Evolutionary conservation across 352 stramenopile species (phyloP).

Genomic region (Phytophthora pinifolia): DNA sequence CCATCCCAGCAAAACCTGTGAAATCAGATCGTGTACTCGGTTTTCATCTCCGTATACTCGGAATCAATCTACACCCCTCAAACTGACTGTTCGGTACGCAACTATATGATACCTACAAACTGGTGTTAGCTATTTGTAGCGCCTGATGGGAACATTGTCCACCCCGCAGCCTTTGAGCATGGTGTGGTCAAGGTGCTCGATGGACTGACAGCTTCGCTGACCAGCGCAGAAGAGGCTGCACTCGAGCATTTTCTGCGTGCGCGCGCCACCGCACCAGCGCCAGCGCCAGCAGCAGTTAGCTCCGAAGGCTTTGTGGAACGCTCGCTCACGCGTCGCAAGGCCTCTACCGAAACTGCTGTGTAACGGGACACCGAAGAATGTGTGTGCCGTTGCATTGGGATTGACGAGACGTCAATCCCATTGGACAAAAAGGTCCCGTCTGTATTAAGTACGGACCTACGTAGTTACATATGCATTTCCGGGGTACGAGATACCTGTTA

Average conservation of each 20-base stretch:
- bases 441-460: too few relatives aligned
- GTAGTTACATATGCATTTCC: too few relatives aligned
- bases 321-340: background rate
- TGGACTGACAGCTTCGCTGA: background rate
- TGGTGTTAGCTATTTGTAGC: too few relatives aligned
- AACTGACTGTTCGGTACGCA: too few relatives aligned
- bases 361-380: too few relatives aligned
- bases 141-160: background rate
- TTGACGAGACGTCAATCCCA: too few relatives aligned
- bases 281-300: background rate
- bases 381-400: too few relatives aligned
- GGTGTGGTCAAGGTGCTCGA: background rate
- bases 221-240: background rate
- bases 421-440: too few relatives aligned
- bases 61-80: background rate
- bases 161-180: background rate
- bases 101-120: background rate
- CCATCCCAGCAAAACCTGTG: too few relatives aligned
- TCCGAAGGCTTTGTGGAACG: background rate
- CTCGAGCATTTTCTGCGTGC: background rate
- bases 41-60: background rate
- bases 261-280: background rate
- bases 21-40: background rate
- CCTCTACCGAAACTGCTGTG: background rate
- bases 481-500: too few relatives aligned